These are phyloP conservation scores for Termitomyces sp. DNA, from an alignment of 768 basidiomycete genomes.

Conservation along the genomic window DNA sequence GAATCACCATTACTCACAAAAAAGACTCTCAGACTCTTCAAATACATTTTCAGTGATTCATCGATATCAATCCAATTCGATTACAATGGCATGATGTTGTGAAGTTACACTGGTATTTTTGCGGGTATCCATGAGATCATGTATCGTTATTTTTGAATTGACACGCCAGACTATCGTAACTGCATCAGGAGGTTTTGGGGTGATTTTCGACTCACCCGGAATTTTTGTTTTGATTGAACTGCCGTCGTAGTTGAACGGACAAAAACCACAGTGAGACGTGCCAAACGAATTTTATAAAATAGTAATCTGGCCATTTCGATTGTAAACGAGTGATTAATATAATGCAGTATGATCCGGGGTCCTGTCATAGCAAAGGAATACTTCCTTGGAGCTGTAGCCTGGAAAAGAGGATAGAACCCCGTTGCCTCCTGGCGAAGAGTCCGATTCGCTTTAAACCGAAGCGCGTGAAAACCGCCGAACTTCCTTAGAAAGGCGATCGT, in stretches of 20 bases:
- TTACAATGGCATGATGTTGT: not conserved
- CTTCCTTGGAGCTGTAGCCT: not conserved
- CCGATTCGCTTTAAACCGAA: not conserved
- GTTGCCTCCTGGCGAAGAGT: not conserved
- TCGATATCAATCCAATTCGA: not conserved
- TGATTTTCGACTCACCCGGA: too few species aligned
- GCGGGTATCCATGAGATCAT: not conserved
- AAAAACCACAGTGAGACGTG: not conserved
- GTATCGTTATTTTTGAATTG: not conserved
- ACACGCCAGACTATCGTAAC: too few species aligned
- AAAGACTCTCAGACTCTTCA: not conserved
- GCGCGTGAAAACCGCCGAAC: not conserved
- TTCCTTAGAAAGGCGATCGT: conserved; percentile 1
- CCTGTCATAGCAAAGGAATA: not conserved
- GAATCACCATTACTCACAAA: not conserved
- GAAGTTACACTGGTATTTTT: not conserved
- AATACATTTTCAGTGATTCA: not conserved
- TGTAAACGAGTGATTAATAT: not conserved
- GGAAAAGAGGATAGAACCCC: not conserved
- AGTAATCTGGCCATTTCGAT: not conserved
- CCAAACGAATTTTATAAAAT: not conserved
- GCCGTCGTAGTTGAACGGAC: not conserved
- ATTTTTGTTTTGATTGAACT: not conserved
- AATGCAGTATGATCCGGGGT: not conserved
- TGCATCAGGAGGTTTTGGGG: not conserved